Conservation (phyloP, 345 rosid species). For the Melastoma malabathricum region DNA sequence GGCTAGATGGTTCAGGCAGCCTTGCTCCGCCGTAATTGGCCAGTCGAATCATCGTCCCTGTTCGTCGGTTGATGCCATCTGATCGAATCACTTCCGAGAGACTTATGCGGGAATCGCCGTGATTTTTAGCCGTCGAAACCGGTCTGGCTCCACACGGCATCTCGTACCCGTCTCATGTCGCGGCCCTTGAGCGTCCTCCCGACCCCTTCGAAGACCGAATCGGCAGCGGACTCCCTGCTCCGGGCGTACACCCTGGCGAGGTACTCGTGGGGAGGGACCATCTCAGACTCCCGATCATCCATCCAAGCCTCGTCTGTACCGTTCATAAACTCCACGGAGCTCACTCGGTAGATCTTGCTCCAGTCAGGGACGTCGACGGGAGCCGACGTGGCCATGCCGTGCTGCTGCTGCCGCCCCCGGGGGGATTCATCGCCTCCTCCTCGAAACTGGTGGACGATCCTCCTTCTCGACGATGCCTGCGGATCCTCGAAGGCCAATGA, state of each 20-base stretch:
- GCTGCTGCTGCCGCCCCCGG: too few relatives aligned
- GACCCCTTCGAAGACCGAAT: constrained; percentile 70
- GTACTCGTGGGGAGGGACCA: constrained; percentile 96
- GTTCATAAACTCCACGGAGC: constrained; percentile 72
- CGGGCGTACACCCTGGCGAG: constrained; percentile 53
- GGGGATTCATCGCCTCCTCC: constrained; percentile 9
- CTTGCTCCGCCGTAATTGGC: too few relatives aligned
- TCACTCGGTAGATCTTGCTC: constrained; percentile 68
- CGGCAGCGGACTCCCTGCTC: constrained; percentile 28
- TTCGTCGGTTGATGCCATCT: too few relatives aligned
- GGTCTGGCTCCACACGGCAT: constrained; percentile 91
- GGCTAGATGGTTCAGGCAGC: too few relatives aligned
- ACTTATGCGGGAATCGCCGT: too few relatives aligned
- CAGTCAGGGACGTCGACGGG: constrained; percentile 93
- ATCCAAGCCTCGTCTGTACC: constrained; percentile 45
- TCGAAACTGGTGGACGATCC: constrained; percentile 69
- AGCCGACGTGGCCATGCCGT: constrained; percentile 55
- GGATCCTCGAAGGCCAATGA: constrained; percentile 60
- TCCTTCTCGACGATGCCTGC: constrained; percentile 18
- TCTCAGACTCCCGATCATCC: constrained; percentile 40
- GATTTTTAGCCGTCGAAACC: constrained; percentile 41
- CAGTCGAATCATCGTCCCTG: too few relatives aligned
- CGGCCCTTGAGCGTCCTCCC: constrained; percentile 91
- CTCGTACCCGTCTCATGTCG: constrained; percentile 82
- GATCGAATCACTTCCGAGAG: too few relatives aligned